Base-by-base conservation (phyloP, 257 asterid genomes). In the Solanum pinnatisectum region DNA sequence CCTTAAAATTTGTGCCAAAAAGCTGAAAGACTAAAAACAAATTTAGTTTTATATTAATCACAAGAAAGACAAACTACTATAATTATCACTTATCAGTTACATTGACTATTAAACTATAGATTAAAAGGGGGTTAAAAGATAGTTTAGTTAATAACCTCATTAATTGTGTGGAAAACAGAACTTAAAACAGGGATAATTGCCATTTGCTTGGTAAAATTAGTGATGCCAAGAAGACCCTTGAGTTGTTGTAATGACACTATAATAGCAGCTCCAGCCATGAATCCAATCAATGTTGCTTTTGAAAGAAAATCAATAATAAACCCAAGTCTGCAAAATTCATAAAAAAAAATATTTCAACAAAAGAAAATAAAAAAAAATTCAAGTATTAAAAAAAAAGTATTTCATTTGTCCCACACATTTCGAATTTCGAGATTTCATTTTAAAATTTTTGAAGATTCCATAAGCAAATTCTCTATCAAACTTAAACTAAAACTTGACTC, bases 231-330 rank as follows among this genome's bases (percentile, higher is more conserved):
- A 84, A 96, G 96, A 79, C 93, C 90, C 92, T 96, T 94, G 5
- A 96, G 94, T 63, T 96, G 99, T 90, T 96, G 98, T 10, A 96
- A 94, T 56, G 99, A 96, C 33, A 96, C 98, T 33, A 96, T 94
- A 22, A 95, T 90, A 15, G 98, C 98, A 83, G 98, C 98, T 73
- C 98, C 98, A 84, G 96, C 98, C 98, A 96, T 95, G 87, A 96
- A 96, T n/a, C 98, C 98, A 36, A 93, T 89, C 0, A 96, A 94
- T 4, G 98, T 96, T 76, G 98, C 98, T 91, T 93, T 95, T 23
- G 98, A 96, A 0, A 96, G 96, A 84, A 96, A 96, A 85, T 96
- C 98, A 78, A 95, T 93, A 13, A 95, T 94, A 87, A 96, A 96
- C 35, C 98, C 98, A 70, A 96, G 98, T 91, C 98, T 96, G 92